These are phyloP conservation scores for Daphne laureola DNA, from an alignment of 441 rosid species.

Conservation along the genomic window DNA sequence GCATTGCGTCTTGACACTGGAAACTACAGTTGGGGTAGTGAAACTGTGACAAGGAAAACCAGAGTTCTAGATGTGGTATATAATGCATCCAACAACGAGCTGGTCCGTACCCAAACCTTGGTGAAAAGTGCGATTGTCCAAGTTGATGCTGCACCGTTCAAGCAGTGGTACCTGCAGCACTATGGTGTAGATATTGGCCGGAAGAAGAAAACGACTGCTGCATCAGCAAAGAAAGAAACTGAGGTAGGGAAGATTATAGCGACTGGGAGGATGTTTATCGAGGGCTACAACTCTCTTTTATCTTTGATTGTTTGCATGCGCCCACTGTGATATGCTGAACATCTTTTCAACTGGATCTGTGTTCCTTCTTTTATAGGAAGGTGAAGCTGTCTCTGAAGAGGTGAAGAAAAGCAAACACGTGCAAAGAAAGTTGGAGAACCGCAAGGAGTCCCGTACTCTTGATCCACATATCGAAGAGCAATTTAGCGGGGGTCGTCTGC, in stretches of 20 bases:
- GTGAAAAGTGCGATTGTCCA: constrained; percentile 59
- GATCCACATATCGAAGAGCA: constrained; percentile 55
- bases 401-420: constrained; percentile 49
- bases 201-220: constrained; percentile 40
- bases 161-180: constrained; percentile 64
- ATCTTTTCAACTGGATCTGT: too few relatives aligned
- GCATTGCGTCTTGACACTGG: constrained; percentile 57
- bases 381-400: constrained; percentile 40
- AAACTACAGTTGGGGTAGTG: constrained; percentile 62
- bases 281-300: too few relatives aligned
- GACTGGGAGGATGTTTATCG: too few relatives aligned
- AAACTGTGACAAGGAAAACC: constrained; percentile 55
- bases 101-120: constrained; percentile 60
- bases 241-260: constrained; percentile 20
- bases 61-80: constrained; percentile 58
- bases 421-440: constrained; percentile 40
- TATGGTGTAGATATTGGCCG: constrained; percentile 62
- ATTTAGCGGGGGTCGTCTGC: constrained; percentile 43
- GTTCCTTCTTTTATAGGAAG: constrained; percentile 28
- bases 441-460: constrained; percentile 40
- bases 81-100: constrained; percentile 63
- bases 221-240: constrained; percentile 38
- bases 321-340: too few relatives aligned
- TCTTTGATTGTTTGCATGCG: too few relatives aligned
- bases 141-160: constrained; percentile 62